These are phyloP conservation scores for Beauveria bassiana DNA, from an alignment of 2,329 filamentous ascomycete genomes.

Conservation along the genomic window DNA sequence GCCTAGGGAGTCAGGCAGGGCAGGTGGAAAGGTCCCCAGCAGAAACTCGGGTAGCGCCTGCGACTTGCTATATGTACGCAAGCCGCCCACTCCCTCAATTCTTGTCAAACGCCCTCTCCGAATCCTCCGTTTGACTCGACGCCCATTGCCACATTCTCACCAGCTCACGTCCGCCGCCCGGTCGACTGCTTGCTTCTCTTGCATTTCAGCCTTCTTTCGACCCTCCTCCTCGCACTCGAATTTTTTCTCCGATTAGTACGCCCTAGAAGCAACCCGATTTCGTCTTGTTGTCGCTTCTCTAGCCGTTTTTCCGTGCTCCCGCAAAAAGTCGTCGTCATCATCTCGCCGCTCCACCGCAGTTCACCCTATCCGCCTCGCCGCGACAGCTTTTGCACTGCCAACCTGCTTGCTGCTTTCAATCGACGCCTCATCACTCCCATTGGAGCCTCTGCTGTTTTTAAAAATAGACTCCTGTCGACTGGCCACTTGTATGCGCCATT, in stretches of 20 bases:
- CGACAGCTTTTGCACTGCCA: constrained; percentile 9
- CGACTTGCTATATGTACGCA: constrained; percentile 1
- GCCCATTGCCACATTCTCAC: not conserved
- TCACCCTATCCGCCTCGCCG: not conserved
- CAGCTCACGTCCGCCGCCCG: not conserved
- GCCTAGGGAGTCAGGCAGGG: not conserved
- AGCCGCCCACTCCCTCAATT: not conserved
- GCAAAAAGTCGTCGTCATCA: constrained; percentile 11
- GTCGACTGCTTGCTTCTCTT: not conserved
- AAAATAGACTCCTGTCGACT: not conserved
- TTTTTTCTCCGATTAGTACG: not conserved
- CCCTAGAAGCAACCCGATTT: not conserved
- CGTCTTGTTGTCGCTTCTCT: not conserved
- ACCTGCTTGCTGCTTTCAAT: not conserved
- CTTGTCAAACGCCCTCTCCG: not conserved
- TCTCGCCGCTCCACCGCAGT: constrained; percentile 1
- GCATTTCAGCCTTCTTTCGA: not conserved
- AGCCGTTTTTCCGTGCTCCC: not conserved
- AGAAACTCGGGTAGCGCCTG: not conserved
- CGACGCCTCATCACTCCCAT: not conserved
- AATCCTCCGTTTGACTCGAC: not conserved
- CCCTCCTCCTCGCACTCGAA: too few species aligned
- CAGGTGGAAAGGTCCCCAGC: not conserved
- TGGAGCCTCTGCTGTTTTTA: not conserved
- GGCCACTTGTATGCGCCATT: not conserved